phyloP scores from a whole-genome alignment of 2,329 filamentous ascomycete genomes.

The Incumbomyces lentus region DNA sequence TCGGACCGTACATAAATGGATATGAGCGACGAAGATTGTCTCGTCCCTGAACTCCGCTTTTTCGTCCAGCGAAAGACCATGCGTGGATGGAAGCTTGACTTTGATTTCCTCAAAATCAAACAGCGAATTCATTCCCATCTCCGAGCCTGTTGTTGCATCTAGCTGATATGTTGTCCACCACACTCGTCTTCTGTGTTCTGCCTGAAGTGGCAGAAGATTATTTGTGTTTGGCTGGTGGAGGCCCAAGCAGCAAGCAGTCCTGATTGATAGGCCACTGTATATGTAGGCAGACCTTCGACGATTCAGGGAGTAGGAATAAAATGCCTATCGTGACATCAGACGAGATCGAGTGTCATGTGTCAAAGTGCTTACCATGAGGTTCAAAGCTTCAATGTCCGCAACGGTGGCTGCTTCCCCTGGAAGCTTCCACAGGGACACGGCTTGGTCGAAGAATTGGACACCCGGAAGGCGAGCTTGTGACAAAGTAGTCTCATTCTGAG shows the following conservation, averaged over 20 bases:
- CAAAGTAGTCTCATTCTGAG: neutral
- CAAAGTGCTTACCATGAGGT: constrained; percentile 14
- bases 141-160: constrained; percentile 13
- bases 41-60: neutral
- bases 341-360: neutral
- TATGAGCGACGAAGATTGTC: neutral
- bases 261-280: constrained; percentile 14
- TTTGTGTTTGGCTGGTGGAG: constrained; percentile 11
- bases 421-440: constrained; percentile 13
- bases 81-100: neutral
- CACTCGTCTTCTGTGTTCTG: constrained; percentile 16
- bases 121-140: constrained; percentile 8
- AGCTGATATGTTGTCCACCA: constrained; percentile 19
- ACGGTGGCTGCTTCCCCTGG: constrained; percentile 15
- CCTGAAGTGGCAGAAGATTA: neutral
- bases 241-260: constrained; percentile 11
- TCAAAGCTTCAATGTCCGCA: constrained; percentile 17
- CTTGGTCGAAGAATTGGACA: constrained; percentile 12
- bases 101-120: neutral
- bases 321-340: constrained; percentile 8
- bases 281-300: constrained; percentile 17
- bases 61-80: neutral
- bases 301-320: constrained; percentile 18
- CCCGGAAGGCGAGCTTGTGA: neutral
- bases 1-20: neutral